Base-by-base conservation (phyloP, 2,329 filamentous ascomycete species). In the Cylindrodendrum hubeiense region DNA sequence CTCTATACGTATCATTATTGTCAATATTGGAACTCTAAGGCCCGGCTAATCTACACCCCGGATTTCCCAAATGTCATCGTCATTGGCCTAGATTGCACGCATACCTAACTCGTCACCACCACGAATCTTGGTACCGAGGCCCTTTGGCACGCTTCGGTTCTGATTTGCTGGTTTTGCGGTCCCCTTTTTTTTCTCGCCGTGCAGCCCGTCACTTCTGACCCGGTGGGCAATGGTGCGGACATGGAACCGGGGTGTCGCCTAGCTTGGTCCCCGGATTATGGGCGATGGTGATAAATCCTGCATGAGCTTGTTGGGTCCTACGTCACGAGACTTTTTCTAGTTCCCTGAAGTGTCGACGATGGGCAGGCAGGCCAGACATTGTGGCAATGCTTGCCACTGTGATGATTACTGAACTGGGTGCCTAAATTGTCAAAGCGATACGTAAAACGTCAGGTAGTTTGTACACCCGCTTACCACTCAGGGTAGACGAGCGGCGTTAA, bases 1-100 rank as follows among this genome's bases (percentile, higher is more conserved):
- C 53, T 47, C 55, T n/a, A 53, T 37, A 28, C 39, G 43, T 34
- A 64, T 54, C 49, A 43, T 55, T 50, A 39, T n/a, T 39, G 37
- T n/a, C 37, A 39, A n/a, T n/a, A 51, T 34, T 37, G 34, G 22
- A 24, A 34, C 49, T 49, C 53, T 15, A 49, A 15, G 52, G 43
- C 22, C 60, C 53, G 53, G 60, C 22, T 57, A 63, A 63, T 55
- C 33, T 60, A 44, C 55, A 50, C 55, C 56, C 61, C 55, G 55
- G 61, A 59, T 64, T 60, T 51, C 43, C 61, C 26, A 49, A 37
- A 39, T 50, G 34, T 21, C 50, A 22, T 26, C 37, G 61, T 28
- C 50, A 64, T 64, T 64, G 61, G 61, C 34, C 43, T 47, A 21
- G 47, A 22, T 64, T 34, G 19, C 55, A 47, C 43, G 46, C 60